Evolutionary conservation across 495 filamentous ascomycete genomes (phyloP).

Genomic region (Neurospora sp.): DNA sequence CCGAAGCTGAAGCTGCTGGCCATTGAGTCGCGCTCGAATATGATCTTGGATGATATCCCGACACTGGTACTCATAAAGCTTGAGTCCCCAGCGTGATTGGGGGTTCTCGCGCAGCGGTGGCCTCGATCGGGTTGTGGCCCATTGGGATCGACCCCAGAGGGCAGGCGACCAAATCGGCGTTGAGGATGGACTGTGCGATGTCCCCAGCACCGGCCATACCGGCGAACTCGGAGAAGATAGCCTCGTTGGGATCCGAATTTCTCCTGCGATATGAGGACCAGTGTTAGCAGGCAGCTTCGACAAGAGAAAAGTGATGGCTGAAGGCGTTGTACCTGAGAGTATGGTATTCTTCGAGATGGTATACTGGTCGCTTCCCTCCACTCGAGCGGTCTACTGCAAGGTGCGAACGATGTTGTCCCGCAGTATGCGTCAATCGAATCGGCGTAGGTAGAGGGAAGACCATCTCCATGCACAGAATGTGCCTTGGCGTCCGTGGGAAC

Average conservation of each 20-base stretch:
- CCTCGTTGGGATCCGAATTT: not conserved
- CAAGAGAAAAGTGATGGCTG: not conserved
- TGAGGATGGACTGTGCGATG: not conserved
- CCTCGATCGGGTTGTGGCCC: too few relatives aligned
- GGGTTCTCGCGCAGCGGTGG: too few relatives aligned
- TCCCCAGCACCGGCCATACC: not conserved
- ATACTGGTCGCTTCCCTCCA: conserved; percentile 38
- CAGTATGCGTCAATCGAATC: too few relatives aligned
- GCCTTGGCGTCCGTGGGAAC: too few relatives aligned
- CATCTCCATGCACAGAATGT: too few relatives aligned
- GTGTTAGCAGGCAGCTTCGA: not conserved
- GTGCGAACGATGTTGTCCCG: conserved; percentile 52
- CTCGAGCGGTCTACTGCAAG: conserved; percentile 55
- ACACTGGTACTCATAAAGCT: not conserved
- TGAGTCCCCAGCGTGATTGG: not conserved
- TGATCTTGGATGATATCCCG: not conserved
- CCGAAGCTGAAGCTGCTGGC: conserved; percentile 2
- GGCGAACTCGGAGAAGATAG: not conserved
- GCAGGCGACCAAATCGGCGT: not conserved
- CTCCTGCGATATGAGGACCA: not conserved
- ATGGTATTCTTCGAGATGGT: conserved; percentile 35
- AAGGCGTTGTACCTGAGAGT: conserved; percentile 32
- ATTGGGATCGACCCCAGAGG: not conserved
- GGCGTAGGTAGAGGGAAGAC: too few relatives aligned
- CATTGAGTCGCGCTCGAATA: conserved; percentile 2